Base-by-base conservation (phyloP, 768 basidiomycete species). In the Hygrocybe punicea region DNA sequence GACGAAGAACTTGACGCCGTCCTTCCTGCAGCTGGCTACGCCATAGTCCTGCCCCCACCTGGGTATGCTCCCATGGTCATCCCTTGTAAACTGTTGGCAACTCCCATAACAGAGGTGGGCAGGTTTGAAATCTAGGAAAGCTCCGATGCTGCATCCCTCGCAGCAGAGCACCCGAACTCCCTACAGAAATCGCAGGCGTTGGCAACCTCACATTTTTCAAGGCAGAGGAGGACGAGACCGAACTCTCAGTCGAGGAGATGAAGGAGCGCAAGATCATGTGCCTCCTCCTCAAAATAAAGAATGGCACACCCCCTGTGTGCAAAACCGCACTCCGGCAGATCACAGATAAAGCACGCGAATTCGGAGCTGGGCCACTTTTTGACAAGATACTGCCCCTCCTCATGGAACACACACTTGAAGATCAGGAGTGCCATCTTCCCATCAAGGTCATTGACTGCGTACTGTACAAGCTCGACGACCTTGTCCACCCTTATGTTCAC, bases 181-280 rank as follows among this genome's bases (percentile, higher is more conserved):
- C 95, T 7, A 98, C 96, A 3, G 96, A 99, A 69, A 98, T 99
- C 61, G 94, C 95, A 24, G 97, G 97, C 29, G 95, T 99, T 44
- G 97, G 97, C 33, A 93, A 87, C 62, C 82, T 99, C 46, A 93
- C 95, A 5, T 98, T 99, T 78, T 94, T 99, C 83, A 99, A 99
- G 73, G 82, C 92, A 1, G 97, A 97, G 74, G 95, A 96, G 71
- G 93, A 98, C 64, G 97, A 98, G 73, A 90, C 87, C 2, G 85
- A 89, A 69, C 78, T 98, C 47, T 85, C 89, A 1, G 89, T 98
- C 7, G 97, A 98, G 50, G 97, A 99, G 77, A 90, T 98, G 85
- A 99, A 99, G 76, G 97, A 98, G 76, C 86, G 96, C 68, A 99
- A 98, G 73, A 98, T 98, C 65, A 98, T 98, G 95, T 87, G 97